Base-by-base conservation (phyloP, 164 flowering plant species). In the Tetrastigma voinierianum region DNA sequence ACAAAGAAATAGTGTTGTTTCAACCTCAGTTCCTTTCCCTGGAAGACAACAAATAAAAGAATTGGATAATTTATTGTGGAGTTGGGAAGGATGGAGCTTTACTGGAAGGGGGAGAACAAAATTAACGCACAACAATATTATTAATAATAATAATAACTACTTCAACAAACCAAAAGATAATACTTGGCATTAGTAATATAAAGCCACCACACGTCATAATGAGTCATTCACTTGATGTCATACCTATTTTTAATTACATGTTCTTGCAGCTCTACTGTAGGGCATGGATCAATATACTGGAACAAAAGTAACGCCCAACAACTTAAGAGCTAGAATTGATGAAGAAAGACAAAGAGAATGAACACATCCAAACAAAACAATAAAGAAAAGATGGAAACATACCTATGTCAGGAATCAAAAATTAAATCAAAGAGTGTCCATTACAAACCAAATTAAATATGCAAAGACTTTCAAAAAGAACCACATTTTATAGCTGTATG, bases 1-100 rank as follows among this genome's bases (percentile, higher is more conserved):
- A 80, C 84, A 67, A n/a, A n/a, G n/a, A n/a, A 84, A 68, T 84
- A 86, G 56, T 86, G 90, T 72, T 86, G 90, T 69, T 86, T 86
- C 74, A 86, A 58, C 60, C 90, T 78, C 59, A 86, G 69, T 70
- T 79, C 85, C 71, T 86, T 86, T 40, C n/a, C n/a, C 85, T 84
- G 74, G 59, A n/a, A 70, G 21, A 71, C 48, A 70, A 16, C 40
- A 71, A 9, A 20, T 19, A 19, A 40, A 25, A 46, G 46, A 60
- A 65, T 52, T 4, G 43, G 19, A 66, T 15, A 20, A 47, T 13
- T 11, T 9, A 44, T 17, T 53, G 6, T 21, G n/a, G 59, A 21
- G 14, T 20, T 24, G 58, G 24, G 12, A 10, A 55, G 11, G n/a
- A 57, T 57, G 12, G 7, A 32, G 45, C 44, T 12, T 52, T 17